These are phyloP conservation scores for Kregervanrija pseudodelftensis DNA, from an alignment of 805 yeast genomes.

Conservation along the genomic window DNA sequence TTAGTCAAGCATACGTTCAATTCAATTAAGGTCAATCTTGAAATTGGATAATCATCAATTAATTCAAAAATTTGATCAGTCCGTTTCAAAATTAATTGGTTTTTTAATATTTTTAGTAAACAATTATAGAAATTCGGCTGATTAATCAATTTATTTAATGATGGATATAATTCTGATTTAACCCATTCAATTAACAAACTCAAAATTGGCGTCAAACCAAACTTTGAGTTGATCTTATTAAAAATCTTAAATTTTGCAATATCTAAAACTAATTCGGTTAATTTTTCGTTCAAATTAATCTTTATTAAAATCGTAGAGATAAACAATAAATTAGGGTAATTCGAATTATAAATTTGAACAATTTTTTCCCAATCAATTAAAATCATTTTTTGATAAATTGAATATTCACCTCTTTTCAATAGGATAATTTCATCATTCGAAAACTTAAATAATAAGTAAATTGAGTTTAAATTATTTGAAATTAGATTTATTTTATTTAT, in stretches of 20 bases:
- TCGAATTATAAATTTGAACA: neutral
- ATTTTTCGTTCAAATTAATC: conserved; percentile 17
- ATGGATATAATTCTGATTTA: conserved; percentile 31
- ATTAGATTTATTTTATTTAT: neutral
- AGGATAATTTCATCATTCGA: conserved; percentile 1
- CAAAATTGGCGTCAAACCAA: conserved; percentile 24
- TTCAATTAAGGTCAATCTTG: conserved; percentile 50
- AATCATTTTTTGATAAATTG: conserved; percentile 7
- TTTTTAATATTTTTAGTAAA: conserved; percentile 15
- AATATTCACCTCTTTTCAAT: conserved; percentile 8
- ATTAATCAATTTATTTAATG: conserved; percentile 8
- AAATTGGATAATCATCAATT: conserved; percentile 44
- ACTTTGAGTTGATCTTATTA: conserved; percentile 2
- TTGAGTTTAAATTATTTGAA: conserved; percentile 2
- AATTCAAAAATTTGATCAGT: conserved; percentile 54
- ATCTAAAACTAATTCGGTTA: conserved; percentile 27
- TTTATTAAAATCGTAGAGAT: conserved; percentile 14
- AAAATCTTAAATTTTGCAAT: conserved; percentile 33
- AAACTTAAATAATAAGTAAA: conserved; percentile 7
- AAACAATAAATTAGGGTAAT: conserved; percentile 6
- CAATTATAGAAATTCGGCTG: conserved; percentile 6
- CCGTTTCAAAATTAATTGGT: conserved; percentile 34
- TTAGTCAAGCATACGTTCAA: conserved; percentile 44
- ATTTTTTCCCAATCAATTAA: conserved; percentile 3
- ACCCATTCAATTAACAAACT: conserved; percentile 32